Base-by-base conservation (phyloP, 192 early-diverging fungal species). In the Chytriomyces sp. region DNA sequence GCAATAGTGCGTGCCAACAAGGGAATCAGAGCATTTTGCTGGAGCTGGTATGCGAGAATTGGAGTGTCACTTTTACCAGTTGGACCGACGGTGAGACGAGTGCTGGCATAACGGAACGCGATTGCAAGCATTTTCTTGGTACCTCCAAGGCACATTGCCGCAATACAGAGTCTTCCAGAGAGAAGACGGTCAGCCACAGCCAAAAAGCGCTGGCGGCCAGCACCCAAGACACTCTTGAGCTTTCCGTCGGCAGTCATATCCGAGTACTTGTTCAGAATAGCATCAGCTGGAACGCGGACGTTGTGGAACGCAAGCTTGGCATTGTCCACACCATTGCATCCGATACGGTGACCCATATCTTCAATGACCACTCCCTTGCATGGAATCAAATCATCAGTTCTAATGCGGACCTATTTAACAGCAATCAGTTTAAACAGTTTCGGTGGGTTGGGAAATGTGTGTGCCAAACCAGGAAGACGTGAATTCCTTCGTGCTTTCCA, bases 291-390 rank as follows among this genome's bases (percentile, higher is more conserved):
- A 46, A 91, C 84, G 23, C 90, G 84, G 50, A 90, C 85, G 45
- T 86, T 50, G 53, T 83, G 60, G 74, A 92, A 91, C 77, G 84
- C 84, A 45, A 90, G 81, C 73, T 89, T 87, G 69, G 87, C 92
- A 77, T 93, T 93, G 79, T 93, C 92, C 24, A 93, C 92, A 65
- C 91, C 92, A 70, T 93, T 91, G 78, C 89, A 89, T 46, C 88
- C 91, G 73, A 90, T 62, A 24, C 82, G 73, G 76, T 81, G 85
- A 45, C 91, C 91, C 92, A 93, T 93, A 44, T 93, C 92, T 73
- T 91, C 87, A 74, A 93, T 88, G 43, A 83, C 80, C 47, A 93
- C 92, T 5, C 91, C 91, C 65, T 85, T 78, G 72, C 84, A 87
- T 46, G 89, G 83, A 18, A 82, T 86, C 82, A 91, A 83, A 68